phyloP scores from a whole-genome alignment of 768 basidiomycete genomes.

The Favolaschia claudopus region DNA sequence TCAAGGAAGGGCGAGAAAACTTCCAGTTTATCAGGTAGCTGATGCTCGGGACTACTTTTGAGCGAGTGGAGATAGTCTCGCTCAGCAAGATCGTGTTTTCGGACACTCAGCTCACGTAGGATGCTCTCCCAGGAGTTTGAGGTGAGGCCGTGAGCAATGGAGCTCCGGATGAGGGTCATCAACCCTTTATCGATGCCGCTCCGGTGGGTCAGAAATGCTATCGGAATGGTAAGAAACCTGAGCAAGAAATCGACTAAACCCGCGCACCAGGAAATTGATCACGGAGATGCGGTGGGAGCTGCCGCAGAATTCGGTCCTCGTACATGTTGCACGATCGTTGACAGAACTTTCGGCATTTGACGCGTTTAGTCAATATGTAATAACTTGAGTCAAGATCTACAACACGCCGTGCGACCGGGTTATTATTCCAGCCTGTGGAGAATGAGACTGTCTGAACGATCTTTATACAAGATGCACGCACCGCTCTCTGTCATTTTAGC shows the following conservation, averaged over 20 bases:
- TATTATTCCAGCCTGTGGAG: neutral
- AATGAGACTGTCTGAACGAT: neutral
- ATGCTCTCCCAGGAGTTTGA: neutral
- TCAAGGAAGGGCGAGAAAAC: neutral
- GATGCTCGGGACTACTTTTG: neutral
- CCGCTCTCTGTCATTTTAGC: neutral
- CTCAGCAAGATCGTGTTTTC: neutral
- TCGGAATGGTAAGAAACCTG: neutral
- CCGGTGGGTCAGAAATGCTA: neutral
- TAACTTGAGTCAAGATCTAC: neutral
- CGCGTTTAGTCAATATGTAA: neutral
- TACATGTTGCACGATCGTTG: neutral
- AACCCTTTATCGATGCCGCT: conserved; percentile 1
- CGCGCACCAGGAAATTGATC: neutral
- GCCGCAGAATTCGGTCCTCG: neutral
- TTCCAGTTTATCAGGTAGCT: too few relatives aligned
- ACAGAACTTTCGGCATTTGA: neutral
- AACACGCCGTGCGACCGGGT: neutral
- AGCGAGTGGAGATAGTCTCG: neutral
- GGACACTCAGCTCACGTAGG: neutral
- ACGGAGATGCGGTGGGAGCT: neutral
- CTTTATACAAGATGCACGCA: neutral
- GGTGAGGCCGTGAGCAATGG: neutral
- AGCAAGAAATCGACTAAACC: neutral
- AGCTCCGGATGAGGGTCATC: neutral